Conservation (phyloP, 352 stramenopile species). For the Ophiocytium majus region DNA sequence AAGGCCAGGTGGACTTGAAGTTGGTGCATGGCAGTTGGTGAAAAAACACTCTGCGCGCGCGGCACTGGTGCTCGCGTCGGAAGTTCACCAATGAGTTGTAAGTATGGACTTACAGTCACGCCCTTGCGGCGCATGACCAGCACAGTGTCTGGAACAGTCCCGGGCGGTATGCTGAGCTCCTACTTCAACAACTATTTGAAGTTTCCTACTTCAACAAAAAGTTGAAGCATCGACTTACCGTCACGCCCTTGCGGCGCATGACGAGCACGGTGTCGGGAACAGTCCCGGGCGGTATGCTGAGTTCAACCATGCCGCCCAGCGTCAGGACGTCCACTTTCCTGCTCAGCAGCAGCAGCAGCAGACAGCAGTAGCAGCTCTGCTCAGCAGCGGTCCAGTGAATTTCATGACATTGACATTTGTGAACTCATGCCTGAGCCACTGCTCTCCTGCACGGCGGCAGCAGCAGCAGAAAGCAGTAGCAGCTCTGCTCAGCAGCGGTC, state of each 20-base stretch:
- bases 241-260: constrained; percentile 93
- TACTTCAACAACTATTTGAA: constrained; percentile 54
- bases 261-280: constrained; percentile 92
- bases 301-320: constrained; percentile 92
- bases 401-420: too few relatives aligned
- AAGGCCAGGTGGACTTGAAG: too few relatives aligned
- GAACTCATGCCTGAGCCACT: too few relatives aligned
- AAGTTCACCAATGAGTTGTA: too few relatives aligned
- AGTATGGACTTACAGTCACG: constrained; percentile 67
- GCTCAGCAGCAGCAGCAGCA: constrained; percentile 59
- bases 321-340: constrained; percentile 90
- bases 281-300: constrained; percentile 90
- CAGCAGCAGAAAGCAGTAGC: too few relatives aligned
- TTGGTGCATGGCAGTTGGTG: too few relatives aligned
- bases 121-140: constrained; percentile 93
- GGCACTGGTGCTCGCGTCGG: too few relatives aligned
- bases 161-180: constrained; percentile 93
- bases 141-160: constrained; percentile 89
- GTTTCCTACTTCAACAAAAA: constrained; percentile 64
- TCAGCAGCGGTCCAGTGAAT: too few relatives aligned
- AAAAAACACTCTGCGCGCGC: too few relatives aligned
- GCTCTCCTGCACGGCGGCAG: too few relatives aligned
- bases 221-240: not conserved
- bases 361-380: too few relatives aligned
- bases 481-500: too few relatives aligned